Conservation (phyloP, 345 rosid species). For the Erodium maritimum region DNA sequence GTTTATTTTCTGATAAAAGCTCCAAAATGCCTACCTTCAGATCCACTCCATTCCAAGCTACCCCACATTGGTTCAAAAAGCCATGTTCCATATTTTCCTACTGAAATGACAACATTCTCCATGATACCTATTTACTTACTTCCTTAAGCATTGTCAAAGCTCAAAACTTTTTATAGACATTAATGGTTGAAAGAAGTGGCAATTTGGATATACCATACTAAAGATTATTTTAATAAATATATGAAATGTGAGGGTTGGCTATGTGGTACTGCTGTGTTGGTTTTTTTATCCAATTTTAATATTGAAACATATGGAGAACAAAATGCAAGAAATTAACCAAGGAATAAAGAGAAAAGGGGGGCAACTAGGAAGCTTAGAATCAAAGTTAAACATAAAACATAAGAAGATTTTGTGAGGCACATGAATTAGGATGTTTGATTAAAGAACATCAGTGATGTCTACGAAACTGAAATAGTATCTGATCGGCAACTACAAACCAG, state of each 20-base stretch:
- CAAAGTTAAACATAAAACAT: slow-evolving; percentile 22
- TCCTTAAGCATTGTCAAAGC: no score
- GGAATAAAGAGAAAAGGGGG: slow-evolving; percentile 22
- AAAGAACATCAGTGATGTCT: no score
- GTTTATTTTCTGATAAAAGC: neutral
- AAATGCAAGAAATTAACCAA: slow-evolving; percentile 9
- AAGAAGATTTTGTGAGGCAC: slow-evolving; percentile 1
- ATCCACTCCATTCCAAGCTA: slow-evolving; percentile 19
- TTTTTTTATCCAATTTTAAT: no score
- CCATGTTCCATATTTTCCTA: neutral
- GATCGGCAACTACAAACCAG: slow-evolving; percentile 1
- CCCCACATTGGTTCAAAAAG: neutral
- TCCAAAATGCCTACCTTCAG: slow-evolving; percentile 16
- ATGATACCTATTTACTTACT: no score
- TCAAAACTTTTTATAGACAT: no score
- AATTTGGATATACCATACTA: no score
- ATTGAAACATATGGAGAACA: neutral
- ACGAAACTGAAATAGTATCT: neutral
- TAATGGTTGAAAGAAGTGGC: no score
- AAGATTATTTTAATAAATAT: neutral
- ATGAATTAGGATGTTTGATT: neutral
- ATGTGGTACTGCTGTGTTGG: neutral
- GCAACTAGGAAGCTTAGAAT: slow-evolving; percentile 29
- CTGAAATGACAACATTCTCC: neutral
- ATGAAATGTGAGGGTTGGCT: neutral